A percentile compares a stretch with the other conserved stretches of the same genome.
Evolutionary conservation across 768 basidiomycete species (phyloP).

Genomic region (Hydnomerulius pinastri): DNA sequence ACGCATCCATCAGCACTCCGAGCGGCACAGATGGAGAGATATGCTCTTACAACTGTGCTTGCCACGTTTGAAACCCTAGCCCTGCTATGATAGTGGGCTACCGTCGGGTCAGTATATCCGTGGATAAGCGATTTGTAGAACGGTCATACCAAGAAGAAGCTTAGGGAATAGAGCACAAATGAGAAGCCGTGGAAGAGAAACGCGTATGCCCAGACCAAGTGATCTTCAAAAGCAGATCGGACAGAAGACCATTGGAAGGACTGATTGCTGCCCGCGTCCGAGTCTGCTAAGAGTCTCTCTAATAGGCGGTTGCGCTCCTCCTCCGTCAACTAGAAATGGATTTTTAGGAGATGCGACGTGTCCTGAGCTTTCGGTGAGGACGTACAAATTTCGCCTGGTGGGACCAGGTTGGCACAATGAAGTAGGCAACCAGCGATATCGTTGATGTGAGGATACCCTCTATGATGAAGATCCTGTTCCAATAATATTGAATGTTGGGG

Average conservation of each 20-base stretch:
- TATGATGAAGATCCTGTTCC: slow-evolving; percentile 56
- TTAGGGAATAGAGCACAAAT: slow-evolving; percentile 58
- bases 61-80: slow-evolving; percentile 60
- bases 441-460: slow-evolving; percentile 55
- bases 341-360: not conserved
- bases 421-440: slow-evolving; percentile 50
- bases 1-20: not conserved
- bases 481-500: not conserved
- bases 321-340: slow-evolving; percentile 45
- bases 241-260: slow-evolving; percentile 60
- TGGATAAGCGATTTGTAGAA: not conserved
- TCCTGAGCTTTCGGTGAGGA: slow-evolving; percentile 1
- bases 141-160: slow-evolving; percentile 51
- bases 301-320: slow-evolving; percentile 51
- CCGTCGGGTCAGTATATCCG: not conserved
- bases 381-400: slow-evolving; percentile 57
- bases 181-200: slow-evolving; percentile 63
- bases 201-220: slow-evolving; percentile 61
- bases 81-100: slow-evolving; percentile 61
- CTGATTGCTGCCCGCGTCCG: slow-evolving; percentile 54
- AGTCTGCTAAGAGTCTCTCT: slow-evolving; percentile 50
- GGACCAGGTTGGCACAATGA: slow-evolving; percentile 60
- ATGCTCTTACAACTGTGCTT: slow-evolving; percentile 53
- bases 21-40: not conserved
- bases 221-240: slow-evolving; percentile 56